Evolutionary conservation across 495 filamentous ascomycete species (phyloP).

Genomic region (Tuber indicum): DNA sequence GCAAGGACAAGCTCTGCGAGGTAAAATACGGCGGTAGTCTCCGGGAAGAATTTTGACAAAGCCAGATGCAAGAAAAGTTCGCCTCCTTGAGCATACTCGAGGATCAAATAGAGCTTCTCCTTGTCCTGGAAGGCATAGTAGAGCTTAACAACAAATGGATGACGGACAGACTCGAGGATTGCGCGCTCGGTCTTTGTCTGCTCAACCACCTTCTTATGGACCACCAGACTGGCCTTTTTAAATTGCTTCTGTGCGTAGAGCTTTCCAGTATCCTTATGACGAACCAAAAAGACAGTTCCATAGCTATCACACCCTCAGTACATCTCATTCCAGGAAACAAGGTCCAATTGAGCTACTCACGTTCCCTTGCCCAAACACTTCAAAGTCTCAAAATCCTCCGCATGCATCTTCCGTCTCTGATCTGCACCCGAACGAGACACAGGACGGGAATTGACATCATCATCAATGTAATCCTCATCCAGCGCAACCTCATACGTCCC

Average conservation of each 20-base stretch:
- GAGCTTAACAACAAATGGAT: conserved; percentile 94
- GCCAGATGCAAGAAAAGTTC: conserved; percentile 88
- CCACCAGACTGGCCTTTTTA: conserved; percentile 84
- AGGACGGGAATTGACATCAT: conserved; percentile 50
- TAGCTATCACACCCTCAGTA: conserved; percentile 46
- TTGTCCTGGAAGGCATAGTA: conserved; percentile 98
- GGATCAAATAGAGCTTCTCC: conserved; percentile 93
- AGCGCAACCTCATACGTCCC: conserved; percentile 85
- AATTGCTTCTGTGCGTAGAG: conserved; percentile 98
- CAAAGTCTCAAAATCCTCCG: conserved; percentile 83
- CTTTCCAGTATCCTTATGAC: conserved; percentile 75
- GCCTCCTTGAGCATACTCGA: conserved; percentile 96
- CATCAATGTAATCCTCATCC: conserved; percentile 78
- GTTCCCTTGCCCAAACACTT: conserved; percentile 95
- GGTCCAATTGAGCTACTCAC: conserved; percentile 16
- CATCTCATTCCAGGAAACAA: not conserved
- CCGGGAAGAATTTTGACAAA: conserved; percentile 84
- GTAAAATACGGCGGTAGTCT: conserved; percentile 86
- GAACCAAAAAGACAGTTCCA: conserved; percentile 87
- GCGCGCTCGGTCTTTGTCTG: conserved; percentile 94
- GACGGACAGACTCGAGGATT: conserved; percentile 87
- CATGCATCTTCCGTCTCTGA: conserved; percentile 68
- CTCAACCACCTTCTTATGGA: conserved; percentile 88
- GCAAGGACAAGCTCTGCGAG: conserved; percentile 97
- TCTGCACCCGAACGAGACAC: conserved; percentile 35